Conservation (phyloP, 257 asterid species). For the Thymus mandschuricus region DNA sequence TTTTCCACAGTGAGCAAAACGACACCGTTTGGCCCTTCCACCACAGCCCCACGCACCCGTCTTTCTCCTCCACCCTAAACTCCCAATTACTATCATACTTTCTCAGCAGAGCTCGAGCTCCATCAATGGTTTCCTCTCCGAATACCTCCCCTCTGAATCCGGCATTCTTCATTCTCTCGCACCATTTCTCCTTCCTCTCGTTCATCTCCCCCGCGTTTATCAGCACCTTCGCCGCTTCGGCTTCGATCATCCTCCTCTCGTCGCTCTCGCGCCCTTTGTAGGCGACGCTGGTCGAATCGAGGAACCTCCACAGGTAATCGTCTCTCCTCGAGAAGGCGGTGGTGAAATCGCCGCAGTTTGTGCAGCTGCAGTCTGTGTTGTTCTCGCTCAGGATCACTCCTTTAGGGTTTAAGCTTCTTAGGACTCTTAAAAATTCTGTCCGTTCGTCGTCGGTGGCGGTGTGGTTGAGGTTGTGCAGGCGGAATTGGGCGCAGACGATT, state of each 20-base stretch:
- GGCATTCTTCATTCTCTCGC: conserved; percentile 63
- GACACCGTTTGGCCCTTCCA: conserved; percentile 89
- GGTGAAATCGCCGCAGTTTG: conserved; percentile 68
- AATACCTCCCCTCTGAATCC: conserved; percentile 60
- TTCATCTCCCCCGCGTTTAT: conserved; percentile 64
- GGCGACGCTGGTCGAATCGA: conserved; percentile 76
- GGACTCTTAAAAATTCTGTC: conserved; percentile 49
- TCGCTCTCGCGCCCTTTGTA: conserved; percentile 80
- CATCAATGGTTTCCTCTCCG: conserved; percentile 72
- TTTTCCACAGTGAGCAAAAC: conserved; percentile 75
- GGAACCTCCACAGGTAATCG: conserved; percentile 71
- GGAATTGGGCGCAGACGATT: conserved; percentile 69
- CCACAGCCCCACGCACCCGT: conserved; percentile 60
- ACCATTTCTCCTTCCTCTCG: conserved; percentile 78
- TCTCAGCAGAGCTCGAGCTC: conserved; percentile 77
- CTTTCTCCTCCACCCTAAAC: conserved; percentile 64
- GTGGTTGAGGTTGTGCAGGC: conserved; percentile 71
- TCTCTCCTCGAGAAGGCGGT: conserved; percentile 66
- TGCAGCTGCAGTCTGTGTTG: conserved; percentile 71
- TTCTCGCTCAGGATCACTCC: conserved; percentile 76
- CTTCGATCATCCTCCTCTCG: conserved; percentile 87
- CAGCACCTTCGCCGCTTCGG: conserved; percentile 79
- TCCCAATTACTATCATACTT: conserved; percentile 85
- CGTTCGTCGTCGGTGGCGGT: conserved; percentile 54
- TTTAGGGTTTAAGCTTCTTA: conserved; percentile 60